Evolutionary conservation across 1,139 yeast genomes (phyloP), one percentile per base, ranked within the genome.

Genomic region (Pneumocystis wakefieldiae): DNA sequence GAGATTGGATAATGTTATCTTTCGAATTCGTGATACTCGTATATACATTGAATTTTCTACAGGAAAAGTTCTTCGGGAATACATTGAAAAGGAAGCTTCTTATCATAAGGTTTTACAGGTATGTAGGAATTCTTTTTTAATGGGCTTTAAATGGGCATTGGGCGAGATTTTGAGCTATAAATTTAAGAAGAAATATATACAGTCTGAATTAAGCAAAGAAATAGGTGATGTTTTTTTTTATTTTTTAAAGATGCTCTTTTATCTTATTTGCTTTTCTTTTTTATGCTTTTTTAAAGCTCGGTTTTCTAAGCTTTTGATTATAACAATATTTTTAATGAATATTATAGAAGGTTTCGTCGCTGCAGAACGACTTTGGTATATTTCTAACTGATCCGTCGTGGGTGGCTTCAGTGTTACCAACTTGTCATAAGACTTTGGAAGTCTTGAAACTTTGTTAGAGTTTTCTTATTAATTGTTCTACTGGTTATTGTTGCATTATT

Each of bases 1-100:
- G 66, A 79, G 98, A 61, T 94, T 92, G 3, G 99, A 92, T 74
- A 86, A 87, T 68, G 98, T 92, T 12, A 76, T 89, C 29, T 83
- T 91, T 72, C 77, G 96, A 67, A 80, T 92, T 8, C 78, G 92
- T 66, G 98, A 92, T 71, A 86, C 95, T 0, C 78, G 99, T 64
- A 75, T 91, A 0, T 91, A 80, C 72, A 79, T 92, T 32, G 97
- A 92, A 71, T 86, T 92, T 69, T 83, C 80, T 55, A 80, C 83
- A 2, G 80, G 82, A 68, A 69, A 76, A 66, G 81, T 92, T 1
- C 76, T 91, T 37, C 76, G 96, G 67, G 97, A 92, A 74, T 85
- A 84, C 73, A 85, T 85, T 71, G 82, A 80, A 67, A 88, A 84
- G 71, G 95, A 91, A 72, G 83, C 80, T 57, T 76, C 79, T 2